Percentiles rank a stretch among this genome's conserved stretches.
Conservation (phyloP, 257 asterid species). For the Thymus quinquecostatus region DNA sequence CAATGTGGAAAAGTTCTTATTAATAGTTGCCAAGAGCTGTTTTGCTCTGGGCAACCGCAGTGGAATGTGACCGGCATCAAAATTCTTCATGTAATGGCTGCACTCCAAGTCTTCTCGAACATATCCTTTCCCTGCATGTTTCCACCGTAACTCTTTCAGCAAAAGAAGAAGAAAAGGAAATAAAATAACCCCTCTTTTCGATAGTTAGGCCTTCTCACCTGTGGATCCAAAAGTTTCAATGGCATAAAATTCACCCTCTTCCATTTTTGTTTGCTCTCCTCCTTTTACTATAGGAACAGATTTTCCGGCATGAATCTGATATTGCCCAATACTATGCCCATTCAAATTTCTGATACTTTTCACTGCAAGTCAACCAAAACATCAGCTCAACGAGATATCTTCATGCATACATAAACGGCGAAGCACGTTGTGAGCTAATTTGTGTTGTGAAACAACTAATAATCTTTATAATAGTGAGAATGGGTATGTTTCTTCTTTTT, state of each 20-base stretch:
- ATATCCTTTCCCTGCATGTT: slow-evolving; percentile 77
- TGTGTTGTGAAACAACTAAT: neutral
- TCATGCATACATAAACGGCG: neutral
- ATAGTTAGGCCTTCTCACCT: slow-evolving; percentile 44
- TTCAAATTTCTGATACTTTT: slow-evolving; percentile 94
- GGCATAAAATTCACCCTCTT: slow-evolving; percentile 98
- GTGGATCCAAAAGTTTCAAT: slow-evolving; percentile 98
- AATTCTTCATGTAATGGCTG: slow-evolving; percentile 99
- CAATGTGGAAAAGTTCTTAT: slow-evolving; percentile 87
- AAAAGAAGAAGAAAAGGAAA: neutral
- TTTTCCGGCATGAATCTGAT: slow-evolving; percentile 98
- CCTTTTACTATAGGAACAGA: slow-evolving; percentile 98
- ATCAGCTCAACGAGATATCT: slow-evolving; percentile 28
- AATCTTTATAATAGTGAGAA: neutral
- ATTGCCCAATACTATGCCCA: slow-evolving; percentile 91
- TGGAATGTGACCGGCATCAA: slow-evolving; percentile 91
- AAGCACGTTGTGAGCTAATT: slow-evolving; percentile 2
- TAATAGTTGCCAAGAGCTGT: slow-evolving; percentile 84
- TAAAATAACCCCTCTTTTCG: neutral
- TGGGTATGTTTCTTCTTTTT: neutral
- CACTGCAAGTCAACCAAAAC: slow-evolving; percentile 58
- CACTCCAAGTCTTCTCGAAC: slow-evolving; percentile 98
- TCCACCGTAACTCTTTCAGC: slow-evolving; percentile 23
- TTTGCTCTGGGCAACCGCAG: slow-evolving; percentile 92
- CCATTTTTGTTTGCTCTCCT: slow-evolving; percentile 98